A percentile compares a stretch with the other conserved stretches of the same genome.
phyloP scores from a whole-genome alignment of 352 stramenopile species.

The Elongisporangium undulatum region DNA sequence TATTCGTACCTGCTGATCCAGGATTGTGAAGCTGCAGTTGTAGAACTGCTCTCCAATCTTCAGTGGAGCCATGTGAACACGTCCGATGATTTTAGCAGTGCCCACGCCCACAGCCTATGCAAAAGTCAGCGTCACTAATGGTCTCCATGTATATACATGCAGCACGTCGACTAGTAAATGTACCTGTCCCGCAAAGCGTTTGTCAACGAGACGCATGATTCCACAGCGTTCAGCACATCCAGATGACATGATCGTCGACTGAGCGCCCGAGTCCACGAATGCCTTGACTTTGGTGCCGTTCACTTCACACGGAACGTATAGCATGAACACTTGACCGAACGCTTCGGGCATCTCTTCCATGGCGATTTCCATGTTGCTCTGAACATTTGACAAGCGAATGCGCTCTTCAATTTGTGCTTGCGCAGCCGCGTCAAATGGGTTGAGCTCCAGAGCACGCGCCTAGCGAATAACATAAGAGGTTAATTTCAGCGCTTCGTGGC shows the following conservation, averaged over 20 bases:
- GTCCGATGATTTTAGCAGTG: conserved; percentile 95
- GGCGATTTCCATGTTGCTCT: conserved; percentile 89
- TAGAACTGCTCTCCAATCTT: conserved; percentile 90
- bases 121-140: neutral
- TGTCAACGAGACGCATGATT: conserved; percentile 88
- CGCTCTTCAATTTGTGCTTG: conserved; percentile 82
- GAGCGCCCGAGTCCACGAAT: conserved; percentile 89
- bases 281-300: conserved; percentile 82
- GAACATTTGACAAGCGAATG: conserved; percentile 81
- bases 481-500: neutral
- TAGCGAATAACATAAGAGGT: conserved; percentile 8
- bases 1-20: conserved; percentile 64
- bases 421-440: conserved; percentile 72
- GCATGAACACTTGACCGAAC: conserved; percentile 85
- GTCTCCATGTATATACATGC: neutral
- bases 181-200: conserved; percentile 85
- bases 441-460: conserved; percentile 51
- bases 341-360: conserved; percentile 87
- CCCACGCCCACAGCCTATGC: conserved; percentile 92
- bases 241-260: conserved; percentile 92
- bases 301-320: conserved; percentile 86
- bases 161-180: neutral
- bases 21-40: conserved; percentile 94
- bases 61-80: conserved; percentile 91
- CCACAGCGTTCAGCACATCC: conserved; percentile 87